Evolutionary conservation across 768 basidiomycete species (phyloP).

Genomic region (Leccinum pellstonianum): DNA sequence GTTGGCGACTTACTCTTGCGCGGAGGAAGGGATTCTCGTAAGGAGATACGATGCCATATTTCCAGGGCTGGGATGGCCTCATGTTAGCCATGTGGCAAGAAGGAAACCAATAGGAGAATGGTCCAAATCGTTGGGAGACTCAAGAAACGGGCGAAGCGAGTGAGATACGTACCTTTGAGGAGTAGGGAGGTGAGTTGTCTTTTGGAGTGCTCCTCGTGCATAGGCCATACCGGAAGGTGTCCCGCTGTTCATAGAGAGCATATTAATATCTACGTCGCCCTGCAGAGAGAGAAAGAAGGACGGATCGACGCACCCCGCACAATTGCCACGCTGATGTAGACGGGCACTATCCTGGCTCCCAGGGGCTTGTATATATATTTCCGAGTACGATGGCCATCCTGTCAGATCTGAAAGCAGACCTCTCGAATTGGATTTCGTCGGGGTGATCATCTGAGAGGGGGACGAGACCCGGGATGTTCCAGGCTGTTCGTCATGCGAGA

Average conservation of each 20-base stretch:
- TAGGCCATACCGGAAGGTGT: conserved; percentile 6
- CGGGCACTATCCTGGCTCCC: conserved; percentile 10
- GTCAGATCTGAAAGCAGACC: conserved; percentile 14
- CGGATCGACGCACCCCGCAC: conserved; percentile 16
- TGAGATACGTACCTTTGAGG: conserved; percentile 28
- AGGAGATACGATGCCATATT: conserved; percentile 32
- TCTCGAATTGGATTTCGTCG: conserved; percentile 10
- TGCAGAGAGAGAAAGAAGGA: background rate
- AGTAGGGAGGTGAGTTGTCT: conserved; percentile 29
- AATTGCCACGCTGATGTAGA: conserved; percentile 7
- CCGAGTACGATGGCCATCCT: conserved; percentile 17
- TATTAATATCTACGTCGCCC: conserved; percentile 1
- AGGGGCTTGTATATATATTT: conserved; percentile 15
- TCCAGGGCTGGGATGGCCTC: conserved; percentile 31
- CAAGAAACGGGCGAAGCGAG: background rate
- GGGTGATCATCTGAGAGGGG: conserved; percentile 12
- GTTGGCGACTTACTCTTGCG: conserved; percentile 20
- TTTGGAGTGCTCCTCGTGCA: conserved; percentile 11
- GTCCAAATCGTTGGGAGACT: background rate
- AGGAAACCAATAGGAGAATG: background rate
- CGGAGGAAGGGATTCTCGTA: conserved; percentile 15
- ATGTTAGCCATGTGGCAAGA: conserved; percentile 11
- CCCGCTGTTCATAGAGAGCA: conserved; percentile 4
- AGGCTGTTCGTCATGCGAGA: conserved; percentile 4
- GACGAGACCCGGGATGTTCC: conserved; percentile 2